Base-by-base conservation (phyloP, 2,329 filamentous ascomycete genomes). In the Zasmidium citrigriseum region DNA sequence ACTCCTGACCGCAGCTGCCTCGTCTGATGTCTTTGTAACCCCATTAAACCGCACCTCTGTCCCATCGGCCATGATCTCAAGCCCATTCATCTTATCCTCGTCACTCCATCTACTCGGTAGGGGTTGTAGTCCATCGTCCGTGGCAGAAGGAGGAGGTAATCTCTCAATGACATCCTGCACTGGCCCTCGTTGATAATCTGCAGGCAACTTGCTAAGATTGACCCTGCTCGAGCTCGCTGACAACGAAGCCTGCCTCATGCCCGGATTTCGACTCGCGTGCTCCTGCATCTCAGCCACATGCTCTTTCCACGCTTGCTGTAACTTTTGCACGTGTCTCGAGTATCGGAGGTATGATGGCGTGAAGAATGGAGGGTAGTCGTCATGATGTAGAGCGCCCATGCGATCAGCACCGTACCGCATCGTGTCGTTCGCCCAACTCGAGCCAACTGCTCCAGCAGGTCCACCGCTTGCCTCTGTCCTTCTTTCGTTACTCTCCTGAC, bases 131-230 rank as follows among this genome's bases (percentile, higher is more conserved):
- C 81, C 78, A 50, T 89, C 84, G 38, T 88, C 84, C 34, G 68
- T 85, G 34, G 68, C 52, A 5, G 50, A 38, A 3, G 77, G 70
- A 1, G 80, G 75, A 0, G 88, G 84, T 25, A 86, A 78, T 64
- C 90, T 87, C 77, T 97, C 93, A 66, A 96, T 87, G 60, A 96
- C 82, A 69, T 96, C 91, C 73, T 91, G 91, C 16, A 89, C 86
- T 77, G 96, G 85, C 20, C 91, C 92, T 54, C 89, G 83, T 75
- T 96, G 88, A 24, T 57, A 44, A 47, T 63, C 55, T 25, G 83
- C 83, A 2, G 88, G 80, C 68, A 86, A 83, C 72, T 85, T 86
- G 73, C 83, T 82, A 57, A 88, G 73, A 68, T 82, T 85, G 58
- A 77, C 79, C 72, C 78, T 83, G 73, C 82, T 86, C 49, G 81